phyloP scores from a whole-genome alignment of 2,329 filamentous ascomycete genomes.

The Coccinonectria pachysandricola region DNA sequence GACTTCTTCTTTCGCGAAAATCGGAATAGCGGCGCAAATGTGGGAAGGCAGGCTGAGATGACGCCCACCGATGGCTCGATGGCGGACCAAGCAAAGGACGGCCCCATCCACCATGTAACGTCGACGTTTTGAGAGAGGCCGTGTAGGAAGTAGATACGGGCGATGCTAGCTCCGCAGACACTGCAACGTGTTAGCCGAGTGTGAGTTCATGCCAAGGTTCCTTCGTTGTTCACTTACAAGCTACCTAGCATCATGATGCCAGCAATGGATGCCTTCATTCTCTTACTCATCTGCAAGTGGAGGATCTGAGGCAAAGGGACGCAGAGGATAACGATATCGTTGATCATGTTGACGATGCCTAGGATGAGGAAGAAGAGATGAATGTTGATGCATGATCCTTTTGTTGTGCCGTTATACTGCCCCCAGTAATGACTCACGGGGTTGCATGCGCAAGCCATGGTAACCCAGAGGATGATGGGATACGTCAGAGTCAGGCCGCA shows the following conservation, averaged over 20 bases:
- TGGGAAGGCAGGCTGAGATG: constrained; percentile 8
- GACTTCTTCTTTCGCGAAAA: constrained; percentile 4
- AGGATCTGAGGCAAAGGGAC: constrained; percentile 2
- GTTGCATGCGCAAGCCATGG: constrained; percentile 1
- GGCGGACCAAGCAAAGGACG: constrained; percentile 7
- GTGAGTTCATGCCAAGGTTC: too few relatives aligned
- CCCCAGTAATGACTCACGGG: constrained; percentile 2
- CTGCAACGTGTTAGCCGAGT: constrained; percentile 1
- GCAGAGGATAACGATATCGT: constrained; percentile 1
- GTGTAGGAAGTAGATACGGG: constrained; percentile 8
- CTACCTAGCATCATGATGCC: constrained; percentile 8
- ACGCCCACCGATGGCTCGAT: constrained; percentile 8
- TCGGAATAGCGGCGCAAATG: constrained; percentile 6
- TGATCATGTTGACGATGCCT: constrained; percentile 1
- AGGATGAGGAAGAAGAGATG: constrained; percentile 1
- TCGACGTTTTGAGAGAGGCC: constrained; percentile 5
- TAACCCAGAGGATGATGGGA: constrained; percentile 1
- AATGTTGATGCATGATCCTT: constrained; percentile 1
- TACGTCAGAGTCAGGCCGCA: constrained; percentile 2
- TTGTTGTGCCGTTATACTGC: constrained; percentile 1
- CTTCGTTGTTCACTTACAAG: constrained; percentile 6
- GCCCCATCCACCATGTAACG: constrained; percentile 7
- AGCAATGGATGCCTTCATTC: constrained; percentile 4
- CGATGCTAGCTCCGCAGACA: constrained; percentile 8
- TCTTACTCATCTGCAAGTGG: constrained; percentile 1